Conservation (phyloP, 768 basidiomycete genomes). For the Pleurotus djamor region DNA sequence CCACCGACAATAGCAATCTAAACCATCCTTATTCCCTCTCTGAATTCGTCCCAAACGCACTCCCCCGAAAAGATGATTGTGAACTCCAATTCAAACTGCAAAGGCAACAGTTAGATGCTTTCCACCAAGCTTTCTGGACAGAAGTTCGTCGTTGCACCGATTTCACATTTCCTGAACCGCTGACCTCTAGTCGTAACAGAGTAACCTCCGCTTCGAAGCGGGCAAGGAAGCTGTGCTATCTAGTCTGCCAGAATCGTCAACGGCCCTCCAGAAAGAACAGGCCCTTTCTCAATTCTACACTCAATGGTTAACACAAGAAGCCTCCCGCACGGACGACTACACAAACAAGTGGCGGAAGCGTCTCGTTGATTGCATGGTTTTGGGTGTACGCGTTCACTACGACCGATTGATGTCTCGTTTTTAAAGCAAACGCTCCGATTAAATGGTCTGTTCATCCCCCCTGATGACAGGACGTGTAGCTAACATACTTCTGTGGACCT, state of each 20-base stretch:
- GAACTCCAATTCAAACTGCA: constrained; percentile 73
- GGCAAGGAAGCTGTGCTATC: constrained; percentile 59
- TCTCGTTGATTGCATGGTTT: constrained; percentile 51
- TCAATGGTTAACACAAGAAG: constrained; percentile 75
- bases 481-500: too few relatives aligned
- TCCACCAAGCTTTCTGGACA: constrained; percentile 79
- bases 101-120: constrained; percentile 68
- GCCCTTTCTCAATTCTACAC: constrained; percentile 73
- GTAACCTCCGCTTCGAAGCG: constrained; percentile 76
- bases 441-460: neutral
- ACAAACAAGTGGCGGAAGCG: constrained; percentile 65
- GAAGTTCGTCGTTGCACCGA: constrained; percentile 49
- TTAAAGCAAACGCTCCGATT: constrained; percentile 6
- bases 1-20: constrained; percentile 12
- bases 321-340: constrained; percentile 53
- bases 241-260: constrained; percentile 49
- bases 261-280: constrained; percentile 57
- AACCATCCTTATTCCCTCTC: constrained; percentile 76
- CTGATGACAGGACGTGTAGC: too few relatives aligned
- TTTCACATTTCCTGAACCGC: too few relatives aligned
- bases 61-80: constrained; percentile 32
- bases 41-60: constrained; percentile 52
- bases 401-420: constrained; percentile 37
- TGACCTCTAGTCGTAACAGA: constrained; percentile 35
- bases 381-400: constrained; percentile 57